Percentiles rank a stretch among this genome's conserved stretches.
Conservation (phyloP, 2,329 filamentous ascomycete species). For the Aspergillus persii region DNA sequence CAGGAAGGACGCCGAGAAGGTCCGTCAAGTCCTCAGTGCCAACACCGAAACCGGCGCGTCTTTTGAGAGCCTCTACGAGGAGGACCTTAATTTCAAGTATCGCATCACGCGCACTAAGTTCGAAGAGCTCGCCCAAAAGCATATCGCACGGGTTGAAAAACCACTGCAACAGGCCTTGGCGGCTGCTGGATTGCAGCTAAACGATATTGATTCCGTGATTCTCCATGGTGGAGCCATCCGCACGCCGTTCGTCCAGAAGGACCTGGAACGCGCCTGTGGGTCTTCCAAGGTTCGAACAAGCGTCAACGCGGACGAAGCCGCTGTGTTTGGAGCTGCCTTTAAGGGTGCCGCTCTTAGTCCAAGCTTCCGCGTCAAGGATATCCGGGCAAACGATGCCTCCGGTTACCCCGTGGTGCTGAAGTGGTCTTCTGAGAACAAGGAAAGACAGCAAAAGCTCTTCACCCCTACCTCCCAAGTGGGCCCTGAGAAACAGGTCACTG, state of each 20-base stretch:
- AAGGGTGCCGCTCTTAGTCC: conserved; percentile 88
- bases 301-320: conserved; percentile 95
- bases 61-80: conserved; percentile 80
- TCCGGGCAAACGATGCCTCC: conserved; percentile 74
- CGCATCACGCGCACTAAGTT: conserved; percentile 79
- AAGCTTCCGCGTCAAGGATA: conserved; percentile 97
- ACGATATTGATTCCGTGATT: conserved; percentile 84
- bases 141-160: conserved; percentile 65
- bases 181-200: conserved; percentile 67
- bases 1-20: conserved; percentile 85
- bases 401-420: conserved; percentile 72
- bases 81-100: conserved; percentile 91
- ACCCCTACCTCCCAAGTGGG: conserved; percentile 72
- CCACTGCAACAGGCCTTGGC: conserved; percentile 74
- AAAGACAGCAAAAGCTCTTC: conserved; percentile 79
- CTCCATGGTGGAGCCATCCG: conserved; percentile 86
- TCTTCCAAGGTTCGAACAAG: conserved; percentile 76
- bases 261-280: conserved; percentile 73
- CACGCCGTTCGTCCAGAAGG: conserved; percentile 90
- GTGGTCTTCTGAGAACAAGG: conserved; percentile 70
- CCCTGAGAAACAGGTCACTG: conserved; percentile 76
- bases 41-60: conserved; percentile 77
- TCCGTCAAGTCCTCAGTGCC: conserved; percentile 87
- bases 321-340: conserved; percentile 94
- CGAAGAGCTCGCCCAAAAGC: conserved; percentile 69